These are phyloP conservation scores for Boechera retrofracta DNA, from an alignment of 345 rosid species.

Conservation along the genomic window DNA sequence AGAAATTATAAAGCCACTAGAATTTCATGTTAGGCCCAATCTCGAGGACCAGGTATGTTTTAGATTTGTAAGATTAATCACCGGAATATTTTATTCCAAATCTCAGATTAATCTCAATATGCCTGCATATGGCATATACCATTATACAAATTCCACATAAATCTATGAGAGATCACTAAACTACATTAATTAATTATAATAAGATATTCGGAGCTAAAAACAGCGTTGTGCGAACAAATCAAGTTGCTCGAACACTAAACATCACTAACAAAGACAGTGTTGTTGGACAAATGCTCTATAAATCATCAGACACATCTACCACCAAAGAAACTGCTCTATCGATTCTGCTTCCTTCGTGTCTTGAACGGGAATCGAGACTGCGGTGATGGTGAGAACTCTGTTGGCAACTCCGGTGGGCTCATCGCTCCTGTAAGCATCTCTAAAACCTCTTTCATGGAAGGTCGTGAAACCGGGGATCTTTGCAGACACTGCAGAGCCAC, in stretches of 20 bases:
- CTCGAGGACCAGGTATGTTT: neutral
- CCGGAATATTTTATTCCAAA: neutral
- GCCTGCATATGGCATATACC: neutral
- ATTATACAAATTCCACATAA: neutral
- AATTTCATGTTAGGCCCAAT: neutral
- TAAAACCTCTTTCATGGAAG: conserved; percentile 81
- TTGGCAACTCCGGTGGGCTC: conserved; percentile 68
- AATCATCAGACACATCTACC: neutral
- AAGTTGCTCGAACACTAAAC: conserved; percentile 2
- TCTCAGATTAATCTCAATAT: neutral
- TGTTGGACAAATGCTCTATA: conserved; percentile 6
- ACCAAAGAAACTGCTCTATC: conserved; percentile 29
- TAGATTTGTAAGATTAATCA: neutral
- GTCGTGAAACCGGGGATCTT: conserved; percentile 70
- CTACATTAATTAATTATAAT: neutral
- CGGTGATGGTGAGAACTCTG: conserved; percentile 84
- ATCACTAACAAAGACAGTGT: neutral
- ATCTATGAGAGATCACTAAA: neutral
- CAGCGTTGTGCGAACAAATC: neutral
- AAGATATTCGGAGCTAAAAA: neutral
- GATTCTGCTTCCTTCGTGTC: conserved; percentile 54
- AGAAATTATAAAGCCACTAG: neutral
- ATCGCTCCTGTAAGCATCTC: conserved; percentile 68
- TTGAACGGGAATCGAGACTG: conserved; percentile 64
- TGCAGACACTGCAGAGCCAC: conserved; percentile 89